These are phyloP conservation scores for Xenoacremonium recifei DNA, from an alignment of 2,329 filamentous ascomycete genomes.

Conservation along the genomic window DNA sequence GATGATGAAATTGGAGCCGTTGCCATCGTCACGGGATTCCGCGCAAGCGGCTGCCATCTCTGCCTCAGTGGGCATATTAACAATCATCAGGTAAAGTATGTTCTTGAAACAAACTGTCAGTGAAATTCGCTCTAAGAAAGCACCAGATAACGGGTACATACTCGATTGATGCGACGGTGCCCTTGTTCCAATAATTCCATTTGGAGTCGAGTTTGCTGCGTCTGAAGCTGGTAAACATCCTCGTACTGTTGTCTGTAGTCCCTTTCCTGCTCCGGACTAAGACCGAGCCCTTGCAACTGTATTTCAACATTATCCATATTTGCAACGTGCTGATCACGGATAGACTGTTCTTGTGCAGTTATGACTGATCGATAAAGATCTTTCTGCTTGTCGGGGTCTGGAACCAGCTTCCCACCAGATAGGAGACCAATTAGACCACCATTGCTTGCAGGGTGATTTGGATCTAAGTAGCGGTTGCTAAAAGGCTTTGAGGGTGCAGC, in stretches of 20 bases:
- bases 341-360: background rate
- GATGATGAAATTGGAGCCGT: too few relatives aligned
- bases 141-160: background rate
- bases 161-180: slow-evolving; percentile 4
- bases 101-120: slow-evolving; percentile 12
- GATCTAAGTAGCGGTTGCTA: slow-evolving; percentile 12
- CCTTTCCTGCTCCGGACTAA: background rate
- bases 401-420: slow-evolving; percentile 13
- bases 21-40: slow-evolving; percentile 2
- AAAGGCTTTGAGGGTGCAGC: slow-evolving; percentile 5
- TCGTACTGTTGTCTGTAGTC: background rate
- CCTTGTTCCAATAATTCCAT: background rate
- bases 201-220: background rate
- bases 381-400: slow-evolving; percentile 2
- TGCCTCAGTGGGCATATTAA: slow-evolving; percentile 14
- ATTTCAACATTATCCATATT: background rate
- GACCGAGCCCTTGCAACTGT: background rate
- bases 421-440: slow-evolving; percentile 14
- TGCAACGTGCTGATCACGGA: background rate
- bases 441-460: slow-evolving; percentile 12
- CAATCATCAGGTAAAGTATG: slow-evolving; percentile 15
- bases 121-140: background rate
- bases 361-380: background rate
- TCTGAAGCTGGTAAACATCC: background rate
- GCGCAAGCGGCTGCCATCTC: slow-evolving; percentile 11